Percentiles rank a stretch among this genome's conserved stretches.
Conservation (phyloP, 1,284 basidiomycete species). For the Ganoderma meredithae region DNA sequence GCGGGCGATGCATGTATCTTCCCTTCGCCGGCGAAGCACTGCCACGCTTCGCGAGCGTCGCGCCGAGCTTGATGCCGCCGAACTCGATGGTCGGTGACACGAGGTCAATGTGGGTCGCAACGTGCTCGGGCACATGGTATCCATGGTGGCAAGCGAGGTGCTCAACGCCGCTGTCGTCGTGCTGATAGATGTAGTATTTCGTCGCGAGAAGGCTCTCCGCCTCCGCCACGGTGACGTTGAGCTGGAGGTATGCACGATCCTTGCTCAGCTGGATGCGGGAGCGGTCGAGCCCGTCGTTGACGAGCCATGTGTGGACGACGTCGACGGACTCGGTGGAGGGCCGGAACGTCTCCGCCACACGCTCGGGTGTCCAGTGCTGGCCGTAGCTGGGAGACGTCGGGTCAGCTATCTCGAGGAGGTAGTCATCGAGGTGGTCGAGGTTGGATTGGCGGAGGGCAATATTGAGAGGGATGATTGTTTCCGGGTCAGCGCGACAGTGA, state of each 20-base stretch:
- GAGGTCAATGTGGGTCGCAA: constrained; percentile 36
- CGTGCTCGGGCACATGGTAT: constrained; percentile 37
- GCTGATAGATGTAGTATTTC: constrained; percentile 53
- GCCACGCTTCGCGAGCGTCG: constrained; percentile 20
- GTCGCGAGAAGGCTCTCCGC: constrained; percentile 53
- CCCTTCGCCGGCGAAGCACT: background rate
- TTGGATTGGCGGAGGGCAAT: constrained; percentile 55
- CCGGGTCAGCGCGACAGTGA: constrained; percentile 43
- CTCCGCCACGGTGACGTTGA: constrained; percentile 52
- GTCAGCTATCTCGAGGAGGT: constrained; percentile 52
- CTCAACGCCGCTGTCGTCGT: constrained; percentile 43
- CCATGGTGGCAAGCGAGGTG: constrained; percentile 40
- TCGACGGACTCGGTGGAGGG: constrained; percentile 50
- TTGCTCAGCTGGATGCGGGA: constrained; percentile 43
- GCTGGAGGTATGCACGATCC: constrained; percentile 50
- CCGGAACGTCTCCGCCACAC: constrained; percentile 49
- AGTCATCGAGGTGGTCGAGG: constrained; percentile 47
- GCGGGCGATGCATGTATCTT: constrained; percentile 7
- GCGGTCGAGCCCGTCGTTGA: constrained; percentile 40
- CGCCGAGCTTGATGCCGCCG: constrained; percentile 22
- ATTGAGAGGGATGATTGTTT: constrained; percentile 47
- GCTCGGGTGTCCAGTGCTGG: constrained; percentile 48
- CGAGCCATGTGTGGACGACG: constrained; percentile 43
- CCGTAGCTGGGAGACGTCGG: constrained; percentile 51
- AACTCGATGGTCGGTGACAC: constrained; percentile 38